Conservation (phyloP, 2,329 filamentous ascomycete species). For the Sporothrix protearum region DNA sequence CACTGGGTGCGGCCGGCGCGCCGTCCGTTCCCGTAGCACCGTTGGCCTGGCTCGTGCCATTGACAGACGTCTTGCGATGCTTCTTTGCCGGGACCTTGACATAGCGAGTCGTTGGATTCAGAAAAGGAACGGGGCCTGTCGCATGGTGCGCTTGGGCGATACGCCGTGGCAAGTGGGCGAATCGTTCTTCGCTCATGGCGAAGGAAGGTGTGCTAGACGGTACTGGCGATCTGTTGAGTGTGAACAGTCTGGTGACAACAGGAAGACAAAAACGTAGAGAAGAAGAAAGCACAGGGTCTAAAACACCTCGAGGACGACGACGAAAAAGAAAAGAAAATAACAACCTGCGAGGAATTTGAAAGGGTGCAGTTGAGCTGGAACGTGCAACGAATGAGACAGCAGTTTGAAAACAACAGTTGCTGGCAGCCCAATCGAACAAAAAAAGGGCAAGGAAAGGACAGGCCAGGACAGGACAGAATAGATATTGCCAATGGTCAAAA, state of each 20-base stretch:
- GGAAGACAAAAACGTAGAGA: too few relatives aligned
- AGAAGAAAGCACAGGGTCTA: background rate
- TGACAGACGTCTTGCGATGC: background rate
- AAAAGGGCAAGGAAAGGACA: background rate
- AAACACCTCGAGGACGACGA: background rate
- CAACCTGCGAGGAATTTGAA: background rate
- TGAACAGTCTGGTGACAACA: background rate
- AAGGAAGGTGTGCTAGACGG: background rate
- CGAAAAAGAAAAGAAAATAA: background rate
- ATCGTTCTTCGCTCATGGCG: conserved; percentile 1
- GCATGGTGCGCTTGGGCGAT: conserved; percentile 18
- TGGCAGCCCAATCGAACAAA: background rate
- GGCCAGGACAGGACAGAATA: background rate
- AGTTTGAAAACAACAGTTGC: background rate
- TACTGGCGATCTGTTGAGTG: too few relatives aligned
- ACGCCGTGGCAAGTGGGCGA: conserved; percentile 19
- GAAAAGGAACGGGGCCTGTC: conserved; percentile 14
- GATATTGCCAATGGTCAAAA: background rate
- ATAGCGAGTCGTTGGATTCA: conserved; percentile 30
- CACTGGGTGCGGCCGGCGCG: background rate
- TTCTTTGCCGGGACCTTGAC: conserved; percentile 22
- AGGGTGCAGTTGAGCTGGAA: background rate
- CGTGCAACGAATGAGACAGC: background rate
- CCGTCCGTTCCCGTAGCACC: background rate
- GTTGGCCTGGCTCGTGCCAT: background rate